phyloP scores from a whole-genome alignment of 805 yeast species.

The Jamesozyma lodderae region DNA sequence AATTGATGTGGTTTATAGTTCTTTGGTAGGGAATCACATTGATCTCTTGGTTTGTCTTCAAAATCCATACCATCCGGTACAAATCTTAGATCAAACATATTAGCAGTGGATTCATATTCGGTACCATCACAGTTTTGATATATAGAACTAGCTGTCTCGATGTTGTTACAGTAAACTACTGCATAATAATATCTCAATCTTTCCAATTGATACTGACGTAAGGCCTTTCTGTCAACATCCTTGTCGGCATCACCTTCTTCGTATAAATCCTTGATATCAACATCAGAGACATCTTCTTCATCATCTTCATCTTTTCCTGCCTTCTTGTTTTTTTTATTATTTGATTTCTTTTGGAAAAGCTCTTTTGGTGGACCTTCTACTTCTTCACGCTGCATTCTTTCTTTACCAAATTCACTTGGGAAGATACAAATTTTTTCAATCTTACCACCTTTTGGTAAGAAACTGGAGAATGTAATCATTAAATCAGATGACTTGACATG shows the following conservation, averaged over 20 bases:
- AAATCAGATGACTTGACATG: slow-evolving; percentile 79
- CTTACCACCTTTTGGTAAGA: slow-evolving; percentile 67
- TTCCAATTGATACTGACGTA: slow-evolving; percentile 87
- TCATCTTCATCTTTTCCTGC: slow-evolving; percentile 30
- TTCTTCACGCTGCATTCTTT: slow-evolving; percentile 83
- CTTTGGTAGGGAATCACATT: slow-evolving; percentile 61
- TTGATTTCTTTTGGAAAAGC: slow-evolving; percentile 47
- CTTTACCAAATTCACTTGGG: slow-evolving; percentile 90
- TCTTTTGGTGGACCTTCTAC: slow-evolving; percentile 88
- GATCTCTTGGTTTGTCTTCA: slow-evolving; percentile 67
- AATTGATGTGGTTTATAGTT: slow-evolving; percentile 72
- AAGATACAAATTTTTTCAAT: slow-evolving; percentile 62
- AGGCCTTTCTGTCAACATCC: slow-evolving; percentile 75
- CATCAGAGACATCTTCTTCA: slow-evolving; percentile 43
- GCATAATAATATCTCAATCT: slow-evolving; percentile 91
- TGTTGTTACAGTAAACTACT: slow-evolving; percentile 70
- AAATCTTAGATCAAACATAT: slow-evolving; percentile 83
- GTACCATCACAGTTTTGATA: slow-evolving; percentile 89
- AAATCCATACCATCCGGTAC: slow-evolving; percentile 91
- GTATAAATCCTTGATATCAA: slow-evolving; percentile 61
- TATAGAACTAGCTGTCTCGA: slow-evolving; percentile 60
- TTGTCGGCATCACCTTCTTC: slow-evolving; percentile 74
- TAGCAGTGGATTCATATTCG: slow-evolving; percentile 92
- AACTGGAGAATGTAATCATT: slow-evolving; percentile 80
- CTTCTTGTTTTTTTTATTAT: slow-evolving; percentile 28